phyloP scores from a whole-genome alignment of 2,329 filamentous ascomycete species.

The Hymenoscyphus linearis region DNA sequence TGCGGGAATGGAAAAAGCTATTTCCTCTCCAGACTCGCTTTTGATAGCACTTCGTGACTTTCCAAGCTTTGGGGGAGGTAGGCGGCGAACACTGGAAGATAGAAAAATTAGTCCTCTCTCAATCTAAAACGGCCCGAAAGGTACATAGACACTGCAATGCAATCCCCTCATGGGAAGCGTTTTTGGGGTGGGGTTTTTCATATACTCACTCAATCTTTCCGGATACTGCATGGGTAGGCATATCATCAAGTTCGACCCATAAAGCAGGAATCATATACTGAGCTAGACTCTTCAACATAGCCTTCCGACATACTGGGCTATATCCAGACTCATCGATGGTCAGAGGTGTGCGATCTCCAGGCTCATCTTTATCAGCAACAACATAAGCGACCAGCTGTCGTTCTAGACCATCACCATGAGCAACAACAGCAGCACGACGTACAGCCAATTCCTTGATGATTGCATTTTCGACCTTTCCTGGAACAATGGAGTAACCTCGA shows the following conservation, averaged over 20 bases:
- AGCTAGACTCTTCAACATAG: constrained; percentile 61
- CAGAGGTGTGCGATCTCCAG: constrained; percentile 52
- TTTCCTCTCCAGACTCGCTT: constrained; percentile 47
- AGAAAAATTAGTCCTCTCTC: neutral
- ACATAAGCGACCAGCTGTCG: constrained; percentile 73
- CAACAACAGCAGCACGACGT: constrained; percentile 63
- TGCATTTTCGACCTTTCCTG: constrained; percentile 68
- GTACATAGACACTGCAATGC: neutral
- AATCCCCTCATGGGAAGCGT: neutral
- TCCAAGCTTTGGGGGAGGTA: constrained; percentile 59
- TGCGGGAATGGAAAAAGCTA: constrained; percentile 60
- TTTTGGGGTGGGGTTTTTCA: neutral
- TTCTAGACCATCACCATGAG: constrained; percentile 71
- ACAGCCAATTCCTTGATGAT: constrained; percentile 67
- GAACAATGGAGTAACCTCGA: constrained; percentile 79
- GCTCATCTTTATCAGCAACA: constrained; percentile 58
- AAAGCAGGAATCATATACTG: constrained; percentile 80
- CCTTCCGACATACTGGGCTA: constrained; percentile 62
- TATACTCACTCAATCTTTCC: constrained; percentile 59
- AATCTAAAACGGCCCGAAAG: neutral
- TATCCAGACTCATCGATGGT: constrained; percentile 67
- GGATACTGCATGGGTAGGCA: constrained; percentile 73
- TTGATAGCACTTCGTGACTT: constrained; percentile 37
- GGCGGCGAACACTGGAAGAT: constrained; percentile 46
- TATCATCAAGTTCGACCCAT: constrained; percentile 66